phyloP scores from a whole-genome alignment of 345 rosid genomes.

The Sapria himalayana region DNA sequence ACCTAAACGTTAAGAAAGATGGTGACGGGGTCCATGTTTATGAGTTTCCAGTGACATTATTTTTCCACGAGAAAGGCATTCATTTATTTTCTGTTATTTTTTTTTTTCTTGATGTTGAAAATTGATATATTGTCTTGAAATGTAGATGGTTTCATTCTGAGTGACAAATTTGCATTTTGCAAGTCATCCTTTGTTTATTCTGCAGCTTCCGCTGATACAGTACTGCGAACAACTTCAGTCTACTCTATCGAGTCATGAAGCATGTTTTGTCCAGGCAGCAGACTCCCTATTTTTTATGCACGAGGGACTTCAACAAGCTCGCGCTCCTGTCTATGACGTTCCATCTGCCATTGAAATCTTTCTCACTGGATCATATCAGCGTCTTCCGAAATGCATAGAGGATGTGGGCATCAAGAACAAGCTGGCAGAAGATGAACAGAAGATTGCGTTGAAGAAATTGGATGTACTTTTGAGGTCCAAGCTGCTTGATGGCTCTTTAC shows the following conservation, averaged over 20 bases:
- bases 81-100: too few relatives aligned
- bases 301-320: conserved; percentile 94
- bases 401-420: conserved; percentile 67
- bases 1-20: too few relatives aligned
- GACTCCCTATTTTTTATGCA: conserved; percentile 94
- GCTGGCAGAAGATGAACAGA: conserved; percentile 58
- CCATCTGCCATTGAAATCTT: conserved; percentile 82
- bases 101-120: too few relatives aligned
- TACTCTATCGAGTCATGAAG: conserved; percentile 71
- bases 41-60: too few relatives aligned
- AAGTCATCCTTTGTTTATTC: too few relatives aligned
- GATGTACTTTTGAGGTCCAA: conserved; percentile 79
- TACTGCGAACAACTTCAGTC: conserved; percentile 71
- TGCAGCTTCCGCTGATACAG: conserved; percentile 81
- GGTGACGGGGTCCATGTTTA: too few relatives aligned
- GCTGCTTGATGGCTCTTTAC: conserved; percentile 63
- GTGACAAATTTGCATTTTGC: too few relatives aligned
- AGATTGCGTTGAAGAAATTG: conserved; percentile 66
- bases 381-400: conserved; percentile 77
- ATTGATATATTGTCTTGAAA: too few relatives aligned
- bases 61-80: too few relatives aligned
- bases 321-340: conserved; percentile 91
- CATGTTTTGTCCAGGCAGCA: conserved; percentile 81
- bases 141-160: too few relatives aligned
- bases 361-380: conserved; percentile 74